Base-by-base conservation (phyloP, 352 stramenopile genomes). In the Pythium oligandrum region DNA sequence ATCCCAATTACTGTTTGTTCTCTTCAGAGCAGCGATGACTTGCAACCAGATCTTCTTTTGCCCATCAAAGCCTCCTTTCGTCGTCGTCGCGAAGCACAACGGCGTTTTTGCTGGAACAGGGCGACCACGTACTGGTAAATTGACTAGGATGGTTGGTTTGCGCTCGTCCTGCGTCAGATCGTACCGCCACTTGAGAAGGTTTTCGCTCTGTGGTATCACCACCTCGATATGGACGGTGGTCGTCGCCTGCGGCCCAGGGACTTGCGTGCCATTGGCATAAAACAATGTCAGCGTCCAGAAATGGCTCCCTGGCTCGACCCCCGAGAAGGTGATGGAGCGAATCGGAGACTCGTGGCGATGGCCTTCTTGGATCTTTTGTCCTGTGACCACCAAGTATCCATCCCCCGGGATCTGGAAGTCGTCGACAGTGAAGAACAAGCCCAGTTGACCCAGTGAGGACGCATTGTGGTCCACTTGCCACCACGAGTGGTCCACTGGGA, bases 11-110 rank as follows among this genome's bases (percentile, higher is more conserved):
- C 11, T 26, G 17, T 26, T 26, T 26, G 17, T 26, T 42, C 38
- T 12, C 7, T 12, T 11, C 30, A 38, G 9, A 51, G 34, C 4
- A 59, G 52, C 8, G 62, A 87, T 82, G 30, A 80, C 49, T 44
- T 85, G 76, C 45, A 83, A 31, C 70, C 70, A 87, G 59, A 87
- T 87, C 33, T 74, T 71, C 52, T 69, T 83, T 50, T 87, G 76
- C 2, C 76, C 74, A 40, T 87, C 72, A 55, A 82, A 80, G 2
- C 55, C 31, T 5, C 44, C 53, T 2, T 54, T 57, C 6, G 63
- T 66, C 10, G 57, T 63, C 3, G 55, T 50, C n/a, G 80, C 46
- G 44, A 72, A 79, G 34, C 71, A 87, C 0, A 87, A 52, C 3
- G 63, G 36, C n/a, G 37, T 39, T 48, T 10, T 46, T 26, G 26